A percentile compares a stretch with the other conserved stretches of the same genome.
phyloP scores from a whole-genome alignment of 2,329 filamentous ascomycete species.

The Lachnellula arida region DNA sequence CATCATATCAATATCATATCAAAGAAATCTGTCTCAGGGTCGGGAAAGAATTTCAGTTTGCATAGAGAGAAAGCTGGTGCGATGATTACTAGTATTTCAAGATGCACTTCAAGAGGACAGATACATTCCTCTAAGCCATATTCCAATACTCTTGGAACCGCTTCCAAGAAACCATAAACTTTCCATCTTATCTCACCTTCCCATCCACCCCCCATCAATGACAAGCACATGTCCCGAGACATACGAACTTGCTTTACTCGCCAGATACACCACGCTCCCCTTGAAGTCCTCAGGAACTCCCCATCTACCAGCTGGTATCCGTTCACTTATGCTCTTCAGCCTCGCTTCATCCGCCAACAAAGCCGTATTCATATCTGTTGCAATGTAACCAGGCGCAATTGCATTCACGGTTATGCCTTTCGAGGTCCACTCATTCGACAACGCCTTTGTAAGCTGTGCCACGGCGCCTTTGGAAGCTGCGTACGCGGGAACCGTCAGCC shows the following conservation, averaged over 20 bases:
- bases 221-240: constrained; percentile 77
- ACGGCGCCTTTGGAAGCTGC: constrained; percentile 82
- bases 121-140: too few species aligned
- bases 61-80: too few species aligned
- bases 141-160: too few species aligned
- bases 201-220: constrained; percentile 94
- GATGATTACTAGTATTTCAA: too few species aligned
- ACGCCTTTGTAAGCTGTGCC: constrained; percentile 58
- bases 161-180: too few species aligned
- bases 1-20: too few species aligned
- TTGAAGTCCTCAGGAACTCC: constrained; percentile 83
- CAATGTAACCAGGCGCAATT: constrained; percentile 85
- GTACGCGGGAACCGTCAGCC: constrained; percentile 83
- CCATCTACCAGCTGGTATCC: constrained; percentile 84
- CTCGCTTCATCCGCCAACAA: constrained; percentile 68
- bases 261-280: constrained; percentile 73
- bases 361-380: constrained; percentile 90
- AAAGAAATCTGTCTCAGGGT: too few species aligned
- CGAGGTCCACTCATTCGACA: constrained; percentile 82
- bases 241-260: constrained; percentile 71
- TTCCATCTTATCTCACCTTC: constrained; percentile 46
- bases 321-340: constrained; percentile 66
- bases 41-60: too few species aligned
- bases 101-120: too few species aligned
- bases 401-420: constrained; percentile 80